A percentile compares a stretch with the other conserved stretches of the same genome.
Evolutionary conservation across 1,139 yeast species (phyloP).

Genomic region (Suhomyces maxii): DNA sequence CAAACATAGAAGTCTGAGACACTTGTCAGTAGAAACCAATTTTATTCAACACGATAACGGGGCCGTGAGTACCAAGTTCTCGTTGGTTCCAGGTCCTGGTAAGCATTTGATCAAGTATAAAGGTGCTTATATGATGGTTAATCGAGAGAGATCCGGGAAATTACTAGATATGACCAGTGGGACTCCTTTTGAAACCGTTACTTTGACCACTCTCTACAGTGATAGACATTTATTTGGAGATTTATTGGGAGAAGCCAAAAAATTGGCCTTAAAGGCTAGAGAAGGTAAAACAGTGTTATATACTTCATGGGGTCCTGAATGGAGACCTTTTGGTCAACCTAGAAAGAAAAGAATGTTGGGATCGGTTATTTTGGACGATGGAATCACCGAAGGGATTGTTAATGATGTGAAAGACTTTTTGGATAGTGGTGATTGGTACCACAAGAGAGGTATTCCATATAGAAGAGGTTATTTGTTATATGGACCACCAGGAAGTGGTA

Average conservation of each 20-base stretch:
- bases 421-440: conserved; percentile 84
- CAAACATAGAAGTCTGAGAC: conserved; percentile 72
- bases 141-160: conserved; percentile 87
- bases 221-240: conserved; percentile 72
- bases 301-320: conserved; percentile 97
- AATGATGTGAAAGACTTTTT: conserved; percentile 80
- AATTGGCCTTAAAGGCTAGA: conserved; percentile 74
- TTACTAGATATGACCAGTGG: conserved; percentile 89
- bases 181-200: conserved; percentile 93
- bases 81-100: conserved; percentile 98
- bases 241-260: conserved; percentile 82
- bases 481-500: conserved; percentile 99
- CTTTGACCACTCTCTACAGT: conserved; percentile 82
- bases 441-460: conserved; percentile 94
- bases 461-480: conserved; percentile 90
- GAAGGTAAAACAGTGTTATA: conserved; percentile 94
- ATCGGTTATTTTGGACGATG: conserved; percentile 81
- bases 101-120: conserved; percentile 82
- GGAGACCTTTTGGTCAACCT: conserved; percentile 99
- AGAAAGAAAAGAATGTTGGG: conserved; percentile 81
- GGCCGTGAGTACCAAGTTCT: conserved; percentile 80
- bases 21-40: conserved; percentile 85
- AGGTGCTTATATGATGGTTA: conserved; percentile 86
- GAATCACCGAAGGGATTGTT: conserved; percentile 64
- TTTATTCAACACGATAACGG: conserved; percentile 93